Evolutionary conservation across 2,329 filamentous ascomycete genomes (phyloP), one percentile per base, ranked within the genome.

Genomic region (Chaetothyriales sp.): DNA sequence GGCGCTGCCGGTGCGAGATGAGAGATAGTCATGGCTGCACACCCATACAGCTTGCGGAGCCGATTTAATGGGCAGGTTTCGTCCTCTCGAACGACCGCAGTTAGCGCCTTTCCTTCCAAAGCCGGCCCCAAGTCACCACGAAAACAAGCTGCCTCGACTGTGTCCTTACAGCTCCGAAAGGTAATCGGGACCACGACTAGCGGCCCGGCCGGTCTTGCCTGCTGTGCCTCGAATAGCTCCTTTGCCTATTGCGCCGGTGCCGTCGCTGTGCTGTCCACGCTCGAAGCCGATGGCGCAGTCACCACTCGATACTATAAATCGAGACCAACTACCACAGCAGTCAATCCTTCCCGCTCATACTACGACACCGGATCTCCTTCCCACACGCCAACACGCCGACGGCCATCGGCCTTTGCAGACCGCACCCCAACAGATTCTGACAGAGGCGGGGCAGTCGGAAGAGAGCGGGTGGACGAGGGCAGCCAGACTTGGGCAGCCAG

Each of bases 171-270:
- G 32, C 46, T 60, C 19, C 53, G 59, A 19, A 55, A 53, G 47
- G 57, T 96, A 51, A 84, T 96, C 61, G 92, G 92, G 46, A 94
- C 89, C 20, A 96, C 90, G 6, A 90, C 87, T 56, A 79, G 74
- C 58, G 85, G 84, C 3, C 83, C 87, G 43, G 89, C 84, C 63
- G 87, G 86, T 55, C 94, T 98, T 66, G 88, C 93, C 64, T 81
- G 79, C 56, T 80, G 90, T 53, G 73, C 83, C 43, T 78, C 81
- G 10, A 82, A 77, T 49, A 71, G 71, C 51, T 74, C 74, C 48
- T 95, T 96, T 67, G 88, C 88, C 50, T 92, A 94, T 65, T 89
- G 88, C 56, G 90, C 92, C 7, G 92, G 92, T 50, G 92, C 88
- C 8, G 87, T 90, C 44, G 90, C 87, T n/a, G 86, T 98, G 0